Evolutionary conservation across 805 yeast genomes (phyloP), one percentile per base, ranked within the genome.

Genomic region (Hanseniaspora singularis): DNA sequence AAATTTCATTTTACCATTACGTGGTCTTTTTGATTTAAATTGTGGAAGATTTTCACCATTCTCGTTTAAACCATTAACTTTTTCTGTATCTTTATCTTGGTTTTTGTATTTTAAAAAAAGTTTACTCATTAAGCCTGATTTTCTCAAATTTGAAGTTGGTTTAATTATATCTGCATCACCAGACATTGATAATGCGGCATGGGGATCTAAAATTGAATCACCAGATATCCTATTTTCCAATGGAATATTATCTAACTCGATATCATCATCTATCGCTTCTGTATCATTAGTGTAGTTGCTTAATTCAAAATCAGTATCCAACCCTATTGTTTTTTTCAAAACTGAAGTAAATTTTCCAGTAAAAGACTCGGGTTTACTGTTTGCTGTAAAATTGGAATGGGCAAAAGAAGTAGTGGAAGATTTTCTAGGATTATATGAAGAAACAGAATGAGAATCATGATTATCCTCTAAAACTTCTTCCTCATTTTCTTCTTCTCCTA

Each of bases 21-120:
- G 53, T 9, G 59, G 61, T 52, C 55, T 58, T 7, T 55, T 56
- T 23, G 56, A 57, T 42, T 53, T 52, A 40, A 59, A 56, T 24
- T 49, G 53, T 49, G 61, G 57, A 50, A 54, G 38, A 52, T 41
- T 50, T 50, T 42, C 37, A 20, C 28, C 24, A 8, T n/a, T 16
- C 11, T 24, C n/a, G 20, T 31, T 18, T 12, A 18, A 12, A 8
- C 23, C 28, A 12, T 20, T 32, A n/a, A n/a, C n/a, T n/a, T n/a
- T n/a, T n/a, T 15, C 20, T 1, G 37, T 30, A 15, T 27, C 23
- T 3, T 14, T 24, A 3, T 20, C 27, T 34, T 34, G 28, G 30
- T 42, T 42, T 10, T 36, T 34, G 16, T 42, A 42, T 18, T 42
- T 42, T 26, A 36, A 42, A 20, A 34, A 27, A 19, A 42, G 28